phyloP scores from a whole-genome alignment of 306 rosid species.

The Fagus crenata region DNA sequence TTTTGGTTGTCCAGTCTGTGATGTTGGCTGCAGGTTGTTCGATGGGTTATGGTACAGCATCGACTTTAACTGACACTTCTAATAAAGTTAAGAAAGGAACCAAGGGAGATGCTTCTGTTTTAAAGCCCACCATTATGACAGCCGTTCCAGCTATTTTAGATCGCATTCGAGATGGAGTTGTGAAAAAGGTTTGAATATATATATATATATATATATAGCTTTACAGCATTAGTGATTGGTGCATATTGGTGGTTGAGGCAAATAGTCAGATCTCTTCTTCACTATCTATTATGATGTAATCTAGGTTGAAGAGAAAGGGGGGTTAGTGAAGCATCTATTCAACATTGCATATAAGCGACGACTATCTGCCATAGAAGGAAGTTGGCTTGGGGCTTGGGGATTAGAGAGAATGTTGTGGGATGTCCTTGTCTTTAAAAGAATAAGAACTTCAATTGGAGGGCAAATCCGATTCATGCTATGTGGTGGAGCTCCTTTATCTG shows the following conservation, averaged over 20 bases:
- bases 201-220: background rate
- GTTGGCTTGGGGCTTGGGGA: conserved; percentile 99
- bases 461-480: conserved; percentile 67
- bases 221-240: background rate
- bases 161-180: conserved; percentile 83
- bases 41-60: conserved; percentile 77
- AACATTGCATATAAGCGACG: conserved; percentile 59
- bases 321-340: conserved; percentile 66
- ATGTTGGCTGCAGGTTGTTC: conserved; percentile 70
- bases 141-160: conserved; percentile 93
- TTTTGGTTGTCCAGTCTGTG: conserved; percentile 67
- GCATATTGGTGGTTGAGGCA: conserved; percentile 6
- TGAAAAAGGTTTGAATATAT: conserved; percentile 57
- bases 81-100: conserved; percentile 87
- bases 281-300: conserved; percentile 22
- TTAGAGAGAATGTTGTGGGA: conserved; percentile 79
- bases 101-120: conserved; percentile 72
- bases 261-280: conserved; percentile 1
- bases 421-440: conserved; percentile 52
- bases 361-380: conserved; percentile 75
- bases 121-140: conserved; percentile 79
- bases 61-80: conserved; percentile 80
- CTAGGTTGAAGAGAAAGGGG: conserved; percentile 75
- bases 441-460: conserved; percentile 73
- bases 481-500: conserved; percentile 95